Evolutionary conservation across 2,329 filamentous ascomycete species (phyloP).

Genomic region (Epichloe gansuensis): DNA sequence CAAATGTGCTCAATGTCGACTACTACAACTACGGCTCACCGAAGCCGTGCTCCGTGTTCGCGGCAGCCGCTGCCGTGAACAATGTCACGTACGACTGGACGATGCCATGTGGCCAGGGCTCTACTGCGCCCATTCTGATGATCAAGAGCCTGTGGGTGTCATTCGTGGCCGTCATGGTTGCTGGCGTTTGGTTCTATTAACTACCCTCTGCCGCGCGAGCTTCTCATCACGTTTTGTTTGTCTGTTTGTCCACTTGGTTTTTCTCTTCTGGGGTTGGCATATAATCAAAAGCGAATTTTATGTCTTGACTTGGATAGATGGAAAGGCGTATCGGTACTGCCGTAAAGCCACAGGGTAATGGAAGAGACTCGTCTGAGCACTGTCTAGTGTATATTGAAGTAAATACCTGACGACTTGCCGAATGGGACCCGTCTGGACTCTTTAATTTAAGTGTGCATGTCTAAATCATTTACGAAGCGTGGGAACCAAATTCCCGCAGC

Average conservation of each 20-base stretch:
- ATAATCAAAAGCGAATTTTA: too few relatives aligned
- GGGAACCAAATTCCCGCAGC: too few relatives aligned
- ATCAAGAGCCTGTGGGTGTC: constrained; percentile 10
- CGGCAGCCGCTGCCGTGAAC: constrained; percentile 57
- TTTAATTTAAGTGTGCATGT: too few relatives aligned
- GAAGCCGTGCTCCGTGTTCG: constrained; percentile 58
- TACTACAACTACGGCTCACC: constrained; percentile 64
- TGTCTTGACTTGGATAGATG: too few relatives aligned
- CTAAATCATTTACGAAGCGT: too few relatives aligned
- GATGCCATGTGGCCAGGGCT: constrained; percentile 38
- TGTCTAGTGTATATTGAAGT: too few relatives aligned
- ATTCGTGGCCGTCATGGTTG: constrained; percentile 14
- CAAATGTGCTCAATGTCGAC: constrained; percentile 72
- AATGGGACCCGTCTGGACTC: too few relatives aligned
- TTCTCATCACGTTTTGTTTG: background rate
- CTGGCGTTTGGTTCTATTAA: background rate
- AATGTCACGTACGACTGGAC: constrained; percentile 53
- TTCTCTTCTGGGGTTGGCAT: background rate
- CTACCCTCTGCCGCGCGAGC: too few relatives aligned
- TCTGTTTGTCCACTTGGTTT: background rate
- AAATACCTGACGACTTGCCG: too few relatives aligned
- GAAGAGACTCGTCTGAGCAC: too few relatives aligned
- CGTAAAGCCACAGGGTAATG: too few relatives aligned
- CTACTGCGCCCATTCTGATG: background rate
- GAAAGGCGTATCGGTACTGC: too few relatives aligned